Conservation (phyloP, 2,329 filamentous ascomycete genomes). For the Fusarium keratoplasticum region DNA sequence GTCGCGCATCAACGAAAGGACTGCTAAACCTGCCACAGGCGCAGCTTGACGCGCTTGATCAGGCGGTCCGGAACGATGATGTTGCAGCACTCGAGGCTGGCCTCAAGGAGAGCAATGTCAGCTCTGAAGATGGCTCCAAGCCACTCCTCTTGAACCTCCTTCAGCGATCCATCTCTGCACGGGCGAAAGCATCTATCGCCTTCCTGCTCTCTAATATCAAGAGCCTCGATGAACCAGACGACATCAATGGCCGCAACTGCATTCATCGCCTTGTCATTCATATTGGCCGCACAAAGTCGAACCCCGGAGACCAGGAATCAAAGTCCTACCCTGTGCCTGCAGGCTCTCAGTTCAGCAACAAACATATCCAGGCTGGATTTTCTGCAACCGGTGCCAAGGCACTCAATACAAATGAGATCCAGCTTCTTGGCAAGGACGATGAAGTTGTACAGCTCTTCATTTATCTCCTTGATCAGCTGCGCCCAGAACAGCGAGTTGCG, state of each 20-base stretch:
- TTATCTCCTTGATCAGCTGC: conserved; percentile 75
- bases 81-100: conserved; percentile 65
- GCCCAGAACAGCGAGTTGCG: conserved; percentile 73
- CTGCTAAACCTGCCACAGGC: conserved; percentile 77
- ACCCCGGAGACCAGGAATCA: conserved; percentile 61
- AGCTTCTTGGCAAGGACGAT: conserved; percentile 75
- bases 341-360: conserved; percentile 68
- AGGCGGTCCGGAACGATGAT: conserved; percentile 77
- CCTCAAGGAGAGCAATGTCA: conserved; percentile 67
- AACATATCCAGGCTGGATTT: conserved; percentile 84
- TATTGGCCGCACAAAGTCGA: conserved; percentile 80
- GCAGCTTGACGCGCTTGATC: conserved; percentile 77
- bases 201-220: conserved; percentile 76
- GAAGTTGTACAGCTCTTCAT: conserved; percentile 77
- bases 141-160: conserved; percentile 82
- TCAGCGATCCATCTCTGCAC: conserved; percentile 79
- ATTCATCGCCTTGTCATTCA: conserved; percentile 93
- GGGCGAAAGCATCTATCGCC: conserved; percentile 76
- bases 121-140: conserved; percentile 59
- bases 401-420: conserved; percentile 74
- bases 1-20: conserved; percentile 80
- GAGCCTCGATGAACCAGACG: conserved; percentile 85
- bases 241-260: conserved; percentile 94
- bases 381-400: conserved; percentile 71
- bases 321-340: conserved; percentile 63